Base-by-base conservation (phyloP, 495 filamentous ascomycete species). In the Physcia stellaris region DNA sequence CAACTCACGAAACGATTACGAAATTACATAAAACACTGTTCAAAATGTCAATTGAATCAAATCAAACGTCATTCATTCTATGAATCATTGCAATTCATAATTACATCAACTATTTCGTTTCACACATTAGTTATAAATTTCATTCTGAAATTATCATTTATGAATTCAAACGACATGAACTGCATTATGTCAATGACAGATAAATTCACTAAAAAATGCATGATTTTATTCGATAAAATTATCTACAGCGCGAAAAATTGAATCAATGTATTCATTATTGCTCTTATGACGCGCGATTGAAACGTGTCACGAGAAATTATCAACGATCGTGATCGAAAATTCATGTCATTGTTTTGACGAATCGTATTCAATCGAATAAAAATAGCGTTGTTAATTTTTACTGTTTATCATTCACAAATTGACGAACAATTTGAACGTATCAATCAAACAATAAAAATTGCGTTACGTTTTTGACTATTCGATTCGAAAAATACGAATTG, bases 371-470 rank as follows among this genome's bases (percentile, higher is more conserved):
- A 28, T 10, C 18, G 13, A 3, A 10, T 45, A 2, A 35, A 21
- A 27, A 20, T 40, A 2, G 20, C 28, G 4, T 16, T 45, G 1
- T 9, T 40, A 1, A 37, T 11, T 19, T 35, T 13, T 5, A 48
- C 45, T 2, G 31, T 40, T 0, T 48, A 42, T 23, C 45, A 56
- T 33, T 40, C 41, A 1, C 44, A 53, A 29, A 45, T 42, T 1
- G 50, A 53, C 15, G 42, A 42, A 9, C 22, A 39, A 16, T 42
- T 37, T 6, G 36, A 55, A 27, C 29, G 36, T 2, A 37, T 28
- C n/a, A 55, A 50, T 31, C 38, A 53, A 24, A 41, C 32, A 6
- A 9, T 44, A 0, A 42, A 55, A 26, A 47, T 50, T 21, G 31
- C 28, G 10, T 10, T 52, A 2, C 37, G 39, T 0, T 42, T 43